A percentile compares a stretch with the other conserved stretches of the same genome.
phyloP scores from a whole-genome alignment of 176 grass and related monocot genomes.

The Cenchrus americanus region DNA sequence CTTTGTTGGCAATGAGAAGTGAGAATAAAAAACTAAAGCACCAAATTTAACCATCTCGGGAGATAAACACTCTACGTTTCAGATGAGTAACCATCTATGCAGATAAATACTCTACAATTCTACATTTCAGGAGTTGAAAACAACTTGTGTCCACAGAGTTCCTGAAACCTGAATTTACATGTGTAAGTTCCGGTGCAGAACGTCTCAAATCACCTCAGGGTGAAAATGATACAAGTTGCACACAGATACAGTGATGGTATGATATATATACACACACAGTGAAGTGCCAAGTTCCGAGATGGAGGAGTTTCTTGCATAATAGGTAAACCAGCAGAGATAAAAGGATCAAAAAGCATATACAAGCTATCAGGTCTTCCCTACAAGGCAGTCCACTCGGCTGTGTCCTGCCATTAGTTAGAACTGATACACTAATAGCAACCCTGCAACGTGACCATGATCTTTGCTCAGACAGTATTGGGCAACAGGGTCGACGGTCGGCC shows the following conservation, averaged over 20 bases:
- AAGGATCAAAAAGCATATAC: background rate
- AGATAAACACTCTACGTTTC: background rate
- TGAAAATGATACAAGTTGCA: background rate
- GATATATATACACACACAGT: background rate
- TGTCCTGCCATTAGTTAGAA: background rate
- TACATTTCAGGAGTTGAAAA: background rate
- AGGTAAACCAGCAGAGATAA: background rate
- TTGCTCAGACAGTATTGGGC: background rate
- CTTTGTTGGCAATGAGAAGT: background rate
- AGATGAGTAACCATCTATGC: background rate
- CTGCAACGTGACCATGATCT: slow-evolving; percentile 3
- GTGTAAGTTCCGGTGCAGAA: background rate
- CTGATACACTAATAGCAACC: background rate
- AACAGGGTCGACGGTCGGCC: background rate
- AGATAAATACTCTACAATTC: background rate
- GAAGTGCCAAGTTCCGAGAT: background rate
- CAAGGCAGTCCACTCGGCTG: background rate
- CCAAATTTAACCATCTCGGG: background rate
- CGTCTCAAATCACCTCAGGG: background rate
- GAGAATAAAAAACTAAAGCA: background rate
- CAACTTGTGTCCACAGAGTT: background rate
- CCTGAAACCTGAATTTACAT: background rate
- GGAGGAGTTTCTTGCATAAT: background rate
- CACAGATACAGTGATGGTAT: background rate
- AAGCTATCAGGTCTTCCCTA: background rate